Percentiles rank a stretch among this genome's conserved stretches.
Evolutionary conservation across 345 rosid species (phyloP).

Genomic region (Microcos paniculata): DNA sequence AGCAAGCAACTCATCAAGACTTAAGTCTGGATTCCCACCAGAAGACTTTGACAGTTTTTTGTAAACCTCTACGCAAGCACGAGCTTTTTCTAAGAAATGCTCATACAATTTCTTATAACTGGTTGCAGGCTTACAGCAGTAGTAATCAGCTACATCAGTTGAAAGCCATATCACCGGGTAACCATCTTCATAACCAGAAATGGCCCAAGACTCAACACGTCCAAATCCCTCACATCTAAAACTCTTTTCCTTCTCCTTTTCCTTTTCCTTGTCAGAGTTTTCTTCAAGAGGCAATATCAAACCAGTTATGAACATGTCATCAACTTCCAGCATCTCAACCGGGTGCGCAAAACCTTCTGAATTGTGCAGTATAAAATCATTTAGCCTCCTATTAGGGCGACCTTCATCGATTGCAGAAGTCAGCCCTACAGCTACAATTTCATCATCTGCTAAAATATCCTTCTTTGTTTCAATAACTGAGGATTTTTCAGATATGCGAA

Average conservation of each 20-base stretch:
- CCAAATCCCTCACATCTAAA: constrained; percentile 54
- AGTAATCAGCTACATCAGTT: constrained; percentile 58
- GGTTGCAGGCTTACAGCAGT: constrained; percentile 53
- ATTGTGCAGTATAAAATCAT: constrained; percentile 51
- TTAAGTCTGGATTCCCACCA: constrained; percentile 56
- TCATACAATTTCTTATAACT: constrained; percentile 48
- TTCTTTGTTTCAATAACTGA: constrained; percentile 47
- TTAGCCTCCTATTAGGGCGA: constrained; percentile 53
- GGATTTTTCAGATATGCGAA: constrained; percentile 38
- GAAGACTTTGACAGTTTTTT: constrained; percentile 49
- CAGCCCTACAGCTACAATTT: constrained; percentile 41
- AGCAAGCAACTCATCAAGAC: constrained; percentile 69
- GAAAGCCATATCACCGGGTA: constrained; percentile 65
- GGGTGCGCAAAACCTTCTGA: constrained; percentile 36
- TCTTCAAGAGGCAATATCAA: constrained; percentile 48
- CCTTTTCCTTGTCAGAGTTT: constrained; percentile 32
- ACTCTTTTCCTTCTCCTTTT: constrained; percentile 44
- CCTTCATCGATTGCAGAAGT: constrained; percentile 32
- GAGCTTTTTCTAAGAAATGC: constrained; percentile 55
- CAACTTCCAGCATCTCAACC: constrained; percentile 59
- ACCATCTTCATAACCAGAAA: constrained; percentile 74
- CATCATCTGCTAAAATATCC: constrained; percentile 48
- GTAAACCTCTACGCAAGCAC: constrained; percentile 60
- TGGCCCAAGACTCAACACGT: constrained; percentile 53
- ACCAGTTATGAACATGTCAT: constrained; percentile 55